These are phyloP conservation scores for Mycosphaerella sp. DNA, from an alignment of 2,329 filamentous ascomycete species.

Conservation along the genomic window DNA sequence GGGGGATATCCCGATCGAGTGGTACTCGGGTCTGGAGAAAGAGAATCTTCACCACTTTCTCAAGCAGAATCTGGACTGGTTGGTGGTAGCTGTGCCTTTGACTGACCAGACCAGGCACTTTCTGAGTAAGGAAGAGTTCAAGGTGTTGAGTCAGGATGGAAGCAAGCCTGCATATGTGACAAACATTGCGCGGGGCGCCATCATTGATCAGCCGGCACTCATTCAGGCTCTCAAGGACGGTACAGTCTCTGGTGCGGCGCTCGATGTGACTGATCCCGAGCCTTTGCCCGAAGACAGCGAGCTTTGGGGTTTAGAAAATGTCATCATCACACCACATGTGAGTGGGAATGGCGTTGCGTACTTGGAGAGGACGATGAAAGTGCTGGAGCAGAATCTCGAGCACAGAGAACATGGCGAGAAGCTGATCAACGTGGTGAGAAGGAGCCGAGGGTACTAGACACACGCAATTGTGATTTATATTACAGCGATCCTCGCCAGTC, in stretches of 20 bases:
- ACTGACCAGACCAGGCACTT: slow-evolving; percentile 51
- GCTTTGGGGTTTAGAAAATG: slow-evolving; percentile 63
- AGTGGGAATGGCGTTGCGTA: slow-evolving; percentile 52
- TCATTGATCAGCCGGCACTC: slow-evolving; percentile 57
- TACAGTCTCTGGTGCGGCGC: slow-evolving; percentile 58
- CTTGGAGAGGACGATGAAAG: slow-evolving; percentile 50
- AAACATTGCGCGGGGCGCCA: slow-evolving; percentile 63
- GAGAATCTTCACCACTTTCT: slow-evolving; percentile 49
- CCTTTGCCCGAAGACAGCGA: slow-evolving; percentile 62
- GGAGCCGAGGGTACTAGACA: slow-evolving; percentile 54
- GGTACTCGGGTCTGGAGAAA: slow-evolving; percentile 52
- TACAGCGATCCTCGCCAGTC: no score
- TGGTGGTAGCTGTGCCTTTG: slow-evolving; percentile 52
- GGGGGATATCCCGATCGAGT: slow-evolving; percentile 49
- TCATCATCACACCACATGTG: slow-evolving; percentile 63
- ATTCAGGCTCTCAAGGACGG: slow-evolving; percentile 54
- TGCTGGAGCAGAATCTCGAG: slow-evolving; percentile 53
- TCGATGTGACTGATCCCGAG: slow-evolving; percentile 76
- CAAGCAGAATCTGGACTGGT: slow-evolving; percentile 49
- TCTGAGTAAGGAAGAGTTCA: slow-evolving; percentile 50
- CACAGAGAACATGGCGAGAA: slow-evolving; percentile 47
- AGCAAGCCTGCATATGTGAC: slow-evolving; percentile 48
- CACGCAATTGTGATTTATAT: no score
- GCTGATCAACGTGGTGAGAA: slow-evolving; percentile 57
- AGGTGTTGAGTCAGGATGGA: slow-evolving; percentile 28